These are phyloP conservation scores for Colletotrichum tabaci DNA, from an alignment of 2,329 filamentous ascomycete genomes.

Conservation along the genomic window DNA sequence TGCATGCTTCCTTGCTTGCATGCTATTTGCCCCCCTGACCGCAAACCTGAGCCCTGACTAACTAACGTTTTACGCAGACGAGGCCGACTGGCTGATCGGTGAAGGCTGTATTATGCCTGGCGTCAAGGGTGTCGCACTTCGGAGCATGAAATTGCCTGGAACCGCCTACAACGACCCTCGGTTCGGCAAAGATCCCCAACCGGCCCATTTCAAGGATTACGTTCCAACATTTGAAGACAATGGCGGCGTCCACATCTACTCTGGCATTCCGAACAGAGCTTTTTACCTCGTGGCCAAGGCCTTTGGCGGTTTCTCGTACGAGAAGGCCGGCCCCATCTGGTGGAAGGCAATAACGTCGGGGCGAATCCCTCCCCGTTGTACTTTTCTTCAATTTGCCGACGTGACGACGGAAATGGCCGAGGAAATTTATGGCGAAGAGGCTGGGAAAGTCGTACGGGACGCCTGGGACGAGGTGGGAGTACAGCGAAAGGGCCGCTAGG, in stretches of 20 bases:
- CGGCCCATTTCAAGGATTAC: conserved; percentile 62
- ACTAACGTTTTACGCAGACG: conserved; percentile 41
- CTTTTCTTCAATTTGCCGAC: conserved; percentile 65
- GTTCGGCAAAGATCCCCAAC: conserved; percentile 69
- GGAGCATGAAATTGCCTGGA: conserved; percentile 69
- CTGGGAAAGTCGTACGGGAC: conserved; percentile 59
- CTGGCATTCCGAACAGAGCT: conserved; percentile 71
- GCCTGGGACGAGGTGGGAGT: conserved; percentile 67
- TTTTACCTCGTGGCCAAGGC: conserved; percentile 65
- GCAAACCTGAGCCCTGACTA: too few relatives aligned
- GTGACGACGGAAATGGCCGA: conserved; percentile 63
- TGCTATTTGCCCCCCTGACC: too few relatives aligned
- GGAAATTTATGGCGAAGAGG: conserved; percentile 59
- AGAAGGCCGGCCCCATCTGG: conserved; percentile 68
- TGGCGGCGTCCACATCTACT: conserved; percentile 69
- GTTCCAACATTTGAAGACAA: conserved; percentile 60
- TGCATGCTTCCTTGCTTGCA: too few relatives aligned
- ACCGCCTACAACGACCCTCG: conserved; percentile 67
- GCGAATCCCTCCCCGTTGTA: conserved; percentile 57
- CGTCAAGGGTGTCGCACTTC: conserved; percentile 66
- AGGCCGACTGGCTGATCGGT: conserved; percentile 70
- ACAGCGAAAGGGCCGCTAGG: conserved; percentile 30
- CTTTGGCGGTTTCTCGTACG: conserved; percentile 69
- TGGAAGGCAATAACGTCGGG: conserved; percentile 64
- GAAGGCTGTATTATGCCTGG: conserved; percentile 66